Evolutionary conservation across 1,284 basidiomycete species (phyloP), one percentile per base, ranked within the genome.

Genomic region (Leccinum solheimii): DNA sequence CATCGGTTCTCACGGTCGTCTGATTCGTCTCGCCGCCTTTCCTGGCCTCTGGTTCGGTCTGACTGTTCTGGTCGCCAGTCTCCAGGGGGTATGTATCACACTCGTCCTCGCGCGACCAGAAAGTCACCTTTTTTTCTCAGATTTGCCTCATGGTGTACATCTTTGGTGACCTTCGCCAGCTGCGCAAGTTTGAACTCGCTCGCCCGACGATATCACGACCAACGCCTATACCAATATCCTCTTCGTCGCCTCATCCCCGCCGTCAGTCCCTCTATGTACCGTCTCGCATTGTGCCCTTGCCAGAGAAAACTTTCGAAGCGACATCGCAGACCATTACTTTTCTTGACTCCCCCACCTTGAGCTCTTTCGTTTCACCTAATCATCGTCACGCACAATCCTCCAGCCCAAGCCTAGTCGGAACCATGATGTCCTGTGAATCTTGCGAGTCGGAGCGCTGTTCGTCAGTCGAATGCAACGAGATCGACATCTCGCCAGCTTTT

Each of bases 121-220:
- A 19, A 30, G 62, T 69, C 27, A 61, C 27, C 48, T 3, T 50
- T 34, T 0, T 0, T 52, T 19, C 4, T 57, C 71, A 81, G 72
- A 14, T 88, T 16, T 76, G 86, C 64, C 58, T 92, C 64, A 88
- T 90, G 72, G 85, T 92, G 13, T 92, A 91, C 71, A 69, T 92
- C 26, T 91, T 92, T 68, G 90, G 90, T n/a, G 90, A 92, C 73
- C 78, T 91, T 32, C 80, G 90, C 9, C 91, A 92, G 69, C 80
- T 92, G 16, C 84, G 88, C 67, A 87, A 85, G 64, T 91, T 91
- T 68, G 90, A 92, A 71, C 83, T 92, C 32, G 75, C 82, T 0
- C 80, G 88, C 23, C 88, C 89, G 4, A 76, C 81, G 9, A 86
- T 86, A 63, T 84, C 84, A 0, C 80, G 79, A 56, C 82, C 83